Percentiles rank a stretch among this genome's conserved stretches.
Conservation (phyloP, 306 rosid species). For the Malus sieversii region DNA sequence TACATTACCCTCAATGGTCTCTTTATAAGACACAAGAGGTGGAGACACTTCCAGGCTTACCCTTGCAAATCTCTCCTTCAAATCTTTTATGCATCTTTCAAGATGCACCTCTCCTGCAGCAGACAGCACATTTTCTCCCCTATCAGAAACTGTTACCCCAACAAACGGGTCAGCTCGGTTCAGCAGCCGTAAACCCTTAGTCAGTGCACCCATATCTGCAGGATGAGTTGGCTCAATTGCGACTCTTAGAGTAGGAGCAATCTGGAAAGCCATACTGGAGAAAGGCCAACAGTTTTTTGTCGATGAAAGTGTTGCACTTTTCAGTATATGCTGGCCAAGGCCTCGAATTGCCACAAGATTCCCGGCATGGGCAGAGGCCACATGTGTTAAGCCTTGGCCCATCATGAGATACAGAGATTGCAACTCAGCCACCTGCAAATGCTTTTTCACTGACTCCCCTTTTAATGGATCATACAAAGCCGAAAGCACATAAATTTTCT, state of each 20-base stretch:
- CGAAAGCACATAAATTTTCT: constrained; percentile 77
- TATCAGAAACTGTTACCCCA: constrained; percentile 68
- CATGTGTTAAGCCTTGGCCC: constrained; percentile 85
- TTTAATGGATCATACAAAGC: constrained; percentile 76
- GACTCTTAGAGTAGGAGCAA: constrained; percentile 74
- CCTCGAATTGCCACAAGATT: constrained; percentile 87
- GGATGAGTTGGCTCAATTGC: constrained; percentile 88
- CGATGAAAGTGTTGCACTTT: constrained; percentile 85
- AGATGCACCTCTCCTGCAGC: constrained; percentile 97
- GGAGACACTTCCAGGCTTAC: constrained; percentile 72
- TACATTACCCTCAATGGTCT: constrained; percentile 70
- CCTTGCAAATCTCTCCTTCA: constrained; percentile 86
- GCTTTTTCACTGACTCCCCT: constrained; percentile 68
- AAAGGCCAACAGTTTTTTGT: constrained; percentile 85
- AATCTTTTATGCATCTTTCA: constrained; percentile 83
- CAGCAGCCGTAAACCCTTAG: constrained; percentile 73
- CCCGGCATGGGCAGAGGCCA: constrained; percentile 63
- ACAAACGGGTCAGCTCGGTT: constrained; percentile 91
- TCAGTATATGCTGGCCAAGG: constrained; percentile 81
- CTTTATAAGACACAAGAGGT: constrained; percentile 79
- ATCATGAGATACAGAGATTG: constrained; percentile 76
- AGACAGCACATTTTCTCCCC: constrained; percentile 81
- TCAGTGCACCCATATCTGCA: constrained; percentile 60
- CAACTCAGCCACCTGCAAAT: constrained; percentile 73
- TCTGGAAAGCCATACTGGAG: constrained; percentile 81